Conservation (phyloP, 1,139 yeast genomes). For the Insectozyma bohioensis region DNA sequence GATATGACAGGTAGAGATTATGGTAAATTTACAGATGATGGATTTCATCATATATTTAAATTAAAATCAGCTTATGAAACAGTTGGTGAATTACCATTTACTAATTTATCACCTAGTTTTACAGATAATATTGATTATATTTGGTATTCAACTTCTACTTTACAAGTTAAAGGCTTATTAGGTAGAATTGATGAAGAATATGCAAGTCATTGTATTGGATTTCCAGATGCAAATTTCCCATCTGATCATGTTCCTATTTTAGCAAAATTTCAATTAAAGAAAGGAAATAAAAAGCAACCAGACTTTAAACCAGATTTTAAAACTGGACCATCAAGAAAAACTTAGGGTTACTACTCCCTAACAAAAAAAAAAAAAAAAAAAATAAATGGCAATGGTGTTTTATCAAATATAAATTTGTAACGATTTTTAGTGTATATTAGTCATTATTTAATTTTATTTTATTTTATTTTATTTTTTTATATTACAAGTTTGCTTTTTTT, state of each 20-base stretch:
- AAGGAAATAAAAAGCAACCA: slow-evolving; percentile 35
- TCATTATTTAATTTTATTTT: no score
- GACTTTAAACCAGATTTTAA: slow-evolving; percentile 56
- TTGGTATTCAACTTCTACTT: slow-evolving; percentile 82
- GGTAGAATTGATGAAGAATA: slow-evolving; percentile 84
- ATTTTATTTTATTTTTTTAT: no score
- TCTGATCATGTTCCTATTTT: slow-evolving; percentile 91
- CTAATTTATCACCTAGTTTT: slow-evolving; percentile 91
- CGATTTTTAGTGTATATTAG: no score
- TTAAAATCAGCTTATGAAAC: slow-evolving; percentile 82
- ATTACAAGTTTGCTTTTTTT: no score
- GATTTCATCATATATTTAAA: slow-evolving; percentile 78
- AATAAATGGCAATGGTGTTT: no score
- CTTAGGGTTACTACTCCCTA: slow-evolving; percentile 28
- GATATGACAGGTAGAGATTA: slow-evolving; percentile 88
- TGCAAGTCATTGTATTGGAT: slow-evolving; percentile 75
- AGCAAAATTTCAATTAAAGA: slow-evolving; percentile 72
- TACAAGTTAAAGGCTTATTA: slow-evolving; percentile 81
- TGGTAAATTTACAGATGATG: slow-evolving; percentile 88
- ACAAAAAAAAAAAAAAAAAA: no score
- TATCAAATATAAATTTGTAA: no score
- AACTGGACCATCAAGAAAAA: slow-evolving; percentile 50
- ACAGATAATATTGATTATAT: slow-evolving; percentile 93
- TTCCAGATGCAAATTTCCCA: slow-evolving; percentile 93
- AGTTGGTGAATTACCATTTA: slow-evolving; percentile 89